Evolutionary conservation across 805 yeast species (phyloP).

Genomic region (Metschnikowia drakensbergensis): DNA sequence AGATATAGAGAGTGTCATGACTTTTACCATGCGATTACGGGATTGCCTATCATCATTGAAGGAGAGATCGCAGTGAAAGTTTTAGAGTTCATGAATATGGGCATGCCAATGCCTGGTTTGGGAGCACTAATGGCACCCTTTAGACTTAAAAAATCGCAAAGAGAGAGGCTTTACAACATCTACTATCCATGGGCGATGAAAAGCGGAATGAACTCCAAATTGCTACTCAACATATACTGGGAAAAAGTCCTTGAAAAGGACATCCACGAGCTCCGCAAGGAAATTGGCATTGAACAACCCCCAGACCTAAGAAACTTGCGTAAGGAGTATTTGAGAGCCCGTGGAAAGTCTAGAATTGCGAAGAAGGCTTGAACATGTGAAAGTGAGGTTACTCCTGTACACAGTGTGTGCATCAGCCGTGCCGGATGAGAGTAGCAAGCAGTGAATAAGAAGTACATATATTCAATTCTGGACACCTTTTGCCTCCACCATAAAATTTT

Average conservation of each 20-base stretch:
- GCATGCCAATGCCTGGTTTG: slow-evolving; percentile 92
- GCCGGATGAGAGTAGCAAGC: slow-evolving; percentile 4
- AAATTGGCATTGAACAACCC: slow-evolving; percentile 72
- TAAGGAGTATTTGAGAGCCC: slow-evolving; percentile 23
- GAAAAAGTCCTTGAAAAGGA: slow-evolving; percentile 74
- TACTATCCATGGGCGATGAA: slow-evolving; percentile 86
- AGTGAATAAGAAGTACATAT: neutral
- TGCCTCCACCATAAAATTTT: neutral
- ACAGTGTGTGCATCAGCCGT: neutral
- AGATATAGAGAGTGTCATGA: slow-evolving; percentile 96
- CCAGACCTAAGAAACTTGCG: slow-evolving; percentile 68
- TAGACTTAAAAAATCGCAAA: slow-evolving; percentile 61
- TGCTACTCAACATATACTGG: slow-evolving; percentile 89
- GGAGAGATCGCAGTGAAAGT: slow-evolving; percentile 96
- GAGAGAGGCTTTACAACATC: slow-evolving; percentile 57
- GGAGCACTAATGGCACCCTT: slow-evolving; percentile 90
- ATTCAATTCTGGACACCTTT: neutral
- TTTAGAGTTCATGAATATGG: slow-evolving; percentile 86
- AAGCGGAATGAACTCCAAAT: slow-evolving; percentile 68
- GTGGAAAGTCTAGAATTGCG: neutral
- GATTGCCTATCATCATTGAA: slow-evolving; percentile 85
- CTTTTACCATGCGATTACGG: slow-evolving; percentile 89
- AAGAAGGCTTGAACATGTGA: neutral
- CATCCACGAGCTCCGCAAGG: slow-evolving; percentile 64
- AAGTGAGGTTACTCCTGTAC: neutral